Base-by-base conservation (phyloP, 441 rosid genomes). In the Jatropha podagrica region DNA sequence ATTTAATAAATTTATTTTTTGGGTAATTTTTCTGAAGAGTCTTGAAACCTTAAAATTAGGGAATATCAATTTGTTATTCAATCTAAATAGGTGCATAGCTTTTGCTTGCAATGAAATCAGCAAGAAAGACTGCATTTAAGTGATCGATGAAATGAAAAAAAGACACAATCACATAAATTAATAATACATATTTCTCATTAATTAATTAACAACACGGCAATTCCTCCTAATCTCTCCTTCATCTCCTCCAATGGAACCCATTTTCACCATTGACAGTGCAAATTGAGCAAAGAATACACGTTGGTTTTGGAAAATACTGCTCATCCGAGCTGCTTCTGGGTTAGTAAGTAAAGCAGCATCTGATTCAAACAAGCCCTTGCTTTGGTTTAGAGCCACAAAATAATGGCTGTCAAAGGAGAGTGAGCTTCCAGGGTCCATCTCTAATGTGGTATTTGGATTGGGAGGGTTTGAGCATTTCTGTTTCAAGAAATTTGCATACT, bases 341-440 rank as follows among this genome's bases (percentile, higher is more conserved):
- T 80, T 67, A 4, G 75, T 56, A 40, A 80, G 78, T 23, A 80
- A 55, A 13, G 83, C 62, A 2, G 79, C 77, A 17, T 80, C 83
- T 2, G 77, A 80, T 44, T 20, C 17, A 38, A 80, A 72, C 1
- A 76, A 55, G 1, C 83, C 74, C 44, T 63, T 68, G 13, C 72
- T 27, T 40, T 75, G 65, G 58, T 18, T 38, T 14, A 79, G 15
- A 23, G 62, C 72, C 7, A 14, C 44, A 69, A 38, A 76, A 56
- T 72, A 76, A 55, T 80, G 55, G 59, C 63, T 73, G 26, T 80
- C 80, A 10, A 76, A 80, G 23, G 75, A 54, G 3, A 64, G 18
- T 9, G 78, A 26, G 60, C 78, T 80, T 44, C 62, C 68, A 15
- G 78, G 80, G 42, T 80, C 83, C 75, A 80, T 68, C 56, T 77